These are phyloP conservation scores for Holtermanniella nyarrowii DNA, from an alignment of 768 basidiomycete species.

Conservation along the genomic window DNA sequence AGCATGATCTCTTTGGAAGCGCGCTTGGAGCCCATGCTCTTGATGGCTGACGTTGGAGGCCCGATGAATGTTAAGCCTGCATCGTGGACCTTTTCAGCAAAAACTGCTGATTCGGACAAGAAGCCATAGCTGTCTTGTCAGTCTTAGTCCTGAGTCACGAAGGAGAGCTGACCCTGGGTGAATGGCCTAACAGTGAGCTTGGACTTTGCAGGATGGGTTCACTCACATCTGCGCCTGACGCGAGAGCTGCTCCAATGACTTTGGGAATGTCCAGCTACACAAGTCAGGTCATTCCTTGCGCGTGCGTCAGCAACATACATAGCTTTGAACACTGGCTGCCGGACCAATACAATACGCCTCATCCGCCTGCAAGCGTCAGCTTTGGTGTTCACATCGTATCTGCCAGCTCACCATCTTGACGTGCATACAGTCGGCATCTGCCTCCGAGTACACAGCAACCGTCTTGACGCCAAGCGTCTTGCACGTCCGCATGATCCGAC, in stretches of 20 bases:
- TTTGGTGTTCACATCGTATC: background rate
- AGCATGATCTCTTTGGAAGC: constrained; percentile 95
- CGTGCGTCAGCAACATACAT: constrained; percentile 47
- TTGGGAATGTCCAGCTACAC: constrained; percentile 73
- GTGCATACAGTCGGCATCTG: constrained; percentile 69
- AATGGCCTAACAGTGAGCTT: constrained; percentile 53
- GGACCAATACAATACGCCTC: constrained; percentile 89
- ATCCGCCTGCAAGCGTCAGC: constrained; percentile 50
- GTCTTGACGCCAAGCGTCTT: constrained; percentile 78
- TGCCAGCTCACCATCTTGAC: constrained; percentile 54
- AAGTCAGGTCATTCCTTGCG: background rate
- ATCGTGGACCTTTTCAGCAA: constrained; percentile 61
- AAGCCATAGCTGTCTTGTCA: constrained; percentile 57
- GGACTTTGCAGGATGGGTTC: constrained; percentile 1
- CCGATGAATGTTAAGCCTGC: constrained; percentile 85
- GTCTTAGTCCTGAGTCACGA: background rate
- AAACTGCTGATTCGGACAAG: constrained; percentile 78
- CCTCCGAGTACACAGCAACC: constrained; percentile 85
- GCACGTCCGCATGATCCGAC: constrained; percentile 84
- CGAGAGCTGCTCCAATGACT: constrained; percentile 71
- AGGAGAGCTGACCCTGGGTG: constrained; percentile 65
- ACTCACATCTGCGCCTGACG: constrained; percentile 71
- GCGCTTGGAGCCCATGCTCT: constrained; percentile 95
- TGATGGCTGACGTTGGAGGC: constrained; percentile 74
- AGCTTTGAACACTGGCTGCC: constrained; percentile 77